Conservation (phyloP, 805 yeast genomes). For the Yamadazyma sp. region DNA sequence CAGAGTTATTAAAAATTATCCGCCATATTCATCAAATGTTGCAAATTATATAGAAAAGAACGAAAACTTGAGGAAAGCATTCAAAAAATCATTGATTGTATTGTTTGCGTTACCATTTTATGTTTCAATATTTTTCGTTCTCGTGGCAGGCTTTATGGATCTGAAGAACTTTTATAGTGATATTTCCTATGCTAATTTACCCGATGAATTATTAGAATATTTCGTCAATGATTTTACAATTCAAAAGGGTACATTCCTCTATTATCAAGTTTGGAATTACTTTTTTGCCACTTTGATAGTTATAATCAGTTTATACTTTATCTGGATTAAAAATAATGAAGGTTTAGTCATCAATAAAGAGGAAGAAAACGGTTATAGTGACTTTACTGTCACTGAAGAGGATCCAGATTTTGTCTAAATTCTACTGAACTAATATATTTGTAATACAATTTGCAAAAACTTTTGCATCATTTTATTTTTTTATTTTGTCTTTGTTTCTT, state of each 20-base stretch:
- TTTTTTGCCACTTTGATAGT: constrained; percentile 10
- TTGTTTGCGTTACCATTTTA: constrained; percentile 24
- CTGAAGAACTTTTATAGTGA: background rate
- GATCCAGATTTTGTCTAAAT: constrained; percentile 2
- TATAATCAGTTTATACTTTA: constrained; percentile 18
- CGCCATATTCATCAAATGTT: constrained; percentile 19
- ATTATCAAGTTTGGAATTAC: constrained; percentile 11
- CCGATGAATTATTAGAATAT: background rate
- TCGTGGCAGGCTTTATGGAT: background rate
- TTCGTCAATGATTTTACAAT: constrained; percentile 3
- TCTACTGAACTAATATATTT: too few relatives aligned
- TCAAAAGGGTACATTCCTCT: constrained; percentile 1
- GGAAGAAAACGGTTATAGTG: constrained; percentile 8
- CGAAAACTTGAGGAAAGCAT: constrained; percentile 18
- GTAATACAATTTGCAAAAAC: too few relatives aligned
- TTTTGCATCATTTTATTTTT: too few relatives aligned
- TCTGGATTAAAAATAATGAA: constrained; percentile 30
- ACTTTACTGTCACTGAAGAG: constrained; percentile 2
- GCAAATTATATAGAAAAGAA: constrained; percentile 17
- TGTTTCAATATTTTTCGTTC: constrained; percentile 2
- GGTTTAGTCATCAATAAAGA: constrained; percentile 24
- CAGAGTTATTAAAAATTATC: constrained; percentile 23
- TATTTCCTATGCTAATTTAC: background rate
- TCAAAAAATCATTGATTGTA: constrained; percentile 23
- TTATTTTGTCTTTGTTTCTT: too few relatives aligned